A percentile compares a stretch with the other conserved stretches of the same genome.
phyloP scores from a whole-genome alignment of 257 asterid species.

The Solanum ahanhuiri region DNA sequence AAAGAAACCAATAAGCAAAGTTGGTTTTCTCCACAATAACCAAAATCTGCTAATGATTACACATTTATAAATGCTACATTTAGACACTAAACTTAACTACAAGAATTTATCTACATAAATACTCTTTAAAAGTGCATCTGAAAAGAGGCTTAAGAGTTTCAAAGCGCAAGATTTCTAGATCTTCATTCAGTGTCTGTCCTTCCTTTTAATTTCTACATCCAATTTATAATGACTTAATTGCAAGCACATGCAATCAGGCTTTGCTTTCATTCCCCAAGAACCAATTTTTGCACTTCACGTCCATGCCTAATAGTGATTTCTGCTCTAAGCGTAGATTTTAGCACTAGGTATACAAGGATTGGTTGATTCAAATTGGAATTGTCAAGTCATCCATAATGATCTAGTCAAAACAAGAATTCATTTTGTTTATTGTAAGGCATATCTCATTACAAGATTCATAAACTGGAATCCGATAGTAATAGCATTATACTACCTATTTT shows the following conservation, averaged over 20 bases:
- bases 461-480: too few relatives aligned
- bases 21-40: background rate
- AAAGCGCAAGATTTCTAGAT: too few relatives aligned
- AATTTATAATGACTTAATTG: too few relatives aligned
- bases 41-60: background rate
- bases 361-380: background rate
- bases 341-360: background rate
- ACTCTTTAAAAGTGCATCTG: fast-evolving
- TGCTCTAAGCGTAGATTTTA: too few relatives aligned
- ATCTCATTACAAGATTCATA: too few relatives aligned
- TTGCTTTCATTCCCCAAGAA: background rate
- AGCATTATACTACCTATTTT: too few relatives aligned
- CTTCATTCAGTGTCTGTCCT: too few relatives aligned
- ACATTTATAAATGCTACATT: background rate
- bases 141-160: background rate
- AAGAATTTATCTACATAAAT: background rate
- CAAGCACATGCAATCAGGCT: background rate
- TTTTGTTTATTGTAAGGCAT: too few relatives aligned
- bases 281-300: background rate
- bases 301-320: background rate
- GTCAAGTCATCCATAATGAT: background rate
- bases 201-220: too few relatives aligned
- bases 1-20: background rate
- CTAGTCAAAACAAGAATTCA: background rate
- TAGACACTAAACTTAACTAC: background rate